phyloP scores from a whole-genome alignment of 2,329 filamentous ascomycete genomes.

The Aspergillus quadricinctus region DNA sequence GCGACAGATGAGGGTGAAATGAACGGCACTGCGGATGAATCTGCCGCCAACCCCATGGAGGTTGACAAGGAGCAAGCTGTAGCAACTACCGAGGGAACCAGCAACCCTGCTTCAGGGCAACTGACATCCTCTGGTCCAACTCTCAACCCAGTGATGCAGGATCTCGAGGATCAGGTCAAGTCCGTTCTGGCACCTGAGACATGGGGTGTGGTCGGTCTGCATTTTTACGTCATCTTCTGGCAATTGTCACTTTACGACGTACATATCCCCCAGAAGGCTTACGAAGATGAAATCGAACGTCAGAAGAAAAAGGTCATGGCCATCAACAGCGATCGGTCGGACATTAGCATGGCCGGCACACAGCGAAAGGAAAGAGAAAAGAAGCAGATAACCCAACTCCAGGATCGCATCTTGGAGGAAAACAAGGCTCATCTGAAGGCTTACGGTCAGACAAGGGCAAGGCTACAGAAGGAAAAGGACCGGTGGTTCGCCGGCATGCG shows the following conservation, averaged over 20 bases:
- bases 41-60: constrained; percentile 29
- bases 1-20: constrained; percentile 25
- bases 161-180: constrained; percentile 66
- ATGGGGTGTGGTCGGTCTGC: constrained; percentile 67
- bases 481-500: constrained; percentile 70
- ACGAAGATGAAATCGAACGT: constrained; percentile 68
- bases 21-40: constrained; percentile 13
- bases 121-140: constrained; percentile 36
- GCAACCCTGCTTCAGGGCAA: constrained; percentile 8
- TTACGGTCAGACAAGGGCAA: constrained; percentile 62
- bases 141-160: constrained; percentile 67
- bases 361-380: constrained; percentile 66
- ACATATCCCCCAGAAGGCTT: constrained; percentile 69
- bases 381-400: constrained; percentile 63
- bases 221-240: constrained; percentile 92
- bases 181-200: constrained; percentile 57
- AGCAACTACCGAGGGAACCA: constrained; percentile 9
- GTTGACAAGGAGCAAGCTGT: constrained; percentile 28
- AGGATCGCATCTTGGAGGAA: constrained; percentile 68
- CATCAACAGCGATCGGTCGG: constrained; percentile 66
- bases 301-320: constrained; percentile 64
- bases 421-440: constrained; percentile 65
- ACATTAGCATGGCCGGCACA: constrained; percentile 63
- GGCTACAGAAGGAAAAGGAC: constrained; percentile 70
- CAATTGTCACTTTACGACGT: constrained; percentile 79